Evolutionary conservation across 805 yeast genomes (phyloP).

Genomic region (Peterozyma toletana): DNA sequence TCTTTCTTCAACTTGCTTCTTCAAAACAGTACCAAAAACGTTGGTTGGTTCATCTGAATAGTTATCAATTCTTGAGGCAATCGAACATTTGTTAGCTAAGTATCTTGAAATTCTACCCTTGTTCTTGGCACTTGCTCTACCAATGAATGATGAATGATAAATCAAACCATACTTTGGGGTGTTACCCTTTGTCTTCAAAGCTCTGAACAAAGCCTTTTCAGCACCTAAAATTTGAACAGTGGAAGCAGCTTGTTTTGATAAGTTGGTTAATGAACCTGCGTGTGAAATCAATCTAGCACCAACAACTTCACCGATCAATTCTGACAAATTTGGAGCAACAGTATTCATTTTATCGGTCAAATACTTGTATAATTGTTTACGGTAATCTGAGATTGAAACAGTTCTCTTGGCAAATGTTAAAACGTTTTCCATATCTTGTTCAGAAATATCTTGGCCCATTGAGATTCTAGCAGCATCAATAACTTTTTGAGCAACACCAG

Average conservation of each 20-base stretch:
- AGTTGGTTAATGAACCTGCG: conserved; percentile 94
- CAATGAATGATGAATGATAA: conserved; percentile 91
- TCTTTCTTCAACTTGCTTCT: conserved; percentile 97
- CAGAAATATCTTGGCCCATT: conserved; percentile 98
- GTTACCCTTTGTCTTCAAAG: conserved; percentile 92
- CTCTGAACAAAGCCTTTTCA: conserved; percentile 94
- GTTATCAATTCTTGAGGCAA: conserved; percentile 97
- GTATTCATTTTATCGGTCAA: conserved; percentile 93
- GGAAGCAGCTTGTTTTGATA: conserved; percentile 98
- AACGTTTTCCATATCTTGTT: conserved; percentile 89
- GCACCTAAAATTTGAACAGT: conserved; percentile 98
- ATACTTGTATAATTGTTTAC: conserved; percentile 76
- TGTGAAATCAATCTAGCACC: conserved; percentile 98
- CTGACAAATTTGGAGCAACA: conserved; percentile 95
- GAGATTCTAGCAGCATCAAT: conserved; percentile 94
- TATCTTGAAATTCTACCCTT: conserved; percentile 99
- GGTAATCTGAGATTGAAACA: conserved; percentile 85
- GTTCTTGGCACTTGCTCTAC: conserved; percentile 91
- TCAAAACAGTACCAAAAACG: conserved; percentile 83
- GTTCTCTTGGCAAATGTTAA: conserved; percentile 90
- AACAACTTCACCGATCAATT: conserved; percentile 96
- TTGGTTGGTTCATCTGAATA: conserved; percentile 92
- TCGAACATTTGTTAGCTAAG: conserved; percentile 97
- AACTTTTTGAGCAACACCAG: conserved; percentile 84
- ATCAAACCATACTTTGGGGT: conserved; percentile 95